These are phyloP conservation scores for Irpex rosettiformis DNA, from an alignment of 1,284 basidiomycete species.

Conservation along the genomic window DNA sequence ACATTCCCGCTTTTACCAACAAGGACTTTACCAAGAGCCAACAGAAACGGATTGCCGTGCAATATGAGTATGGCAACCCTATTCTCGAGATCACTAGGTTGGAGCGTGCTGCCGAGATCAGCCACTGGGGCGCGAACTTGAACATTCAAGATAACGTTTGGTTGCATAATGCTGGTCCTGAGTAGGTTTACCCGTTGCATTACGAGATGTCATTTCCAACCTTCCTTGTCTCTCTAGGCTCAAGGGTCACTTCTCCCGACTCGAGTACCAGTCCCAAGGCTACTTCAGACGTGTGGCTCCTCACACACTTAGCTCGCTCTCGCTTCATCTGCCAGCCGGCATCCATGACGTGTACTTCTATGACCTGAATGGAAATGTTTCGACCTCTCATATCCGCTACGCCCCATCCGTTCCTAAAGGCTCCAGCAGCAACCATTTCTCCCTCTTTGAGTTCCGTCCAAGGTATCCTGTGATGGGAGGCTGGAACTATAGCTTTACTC, in stretches of 20 bases:
- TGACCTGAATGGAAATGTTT: conserved; percentile 94
- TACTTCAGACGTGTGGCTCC: conserved; percentile 64
- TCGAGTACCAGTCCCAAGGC: conserved; percentile 77
- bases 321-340: conserved; percentile 77
- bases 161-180: conserved; percentile 85
- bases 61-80: conserved; percentile 81
- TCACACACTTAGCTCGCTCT: conserved; percentile 70
- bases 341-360: conserved; percentile 84
- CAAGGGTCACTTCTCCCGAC: conserved; percentile 93
- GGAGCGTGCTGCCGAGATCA: conserved; percentile 83
- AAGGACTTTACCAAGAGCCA: conserved; percentile 52
- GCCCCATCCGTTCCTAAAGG: conserved; percentile 59
- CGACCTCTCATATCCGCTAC: conserved; percentile 83
- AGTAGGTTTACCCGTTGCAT: conserved; percentile 46
- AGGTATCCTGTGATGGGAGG: conserved; percentile 94
- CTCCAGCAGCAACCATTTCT: conserved; percentile 49
- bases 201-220: background rate
- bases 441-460: conserved; percentile 78
- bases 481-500: conserved; percentile 95
- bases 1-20: conserved; percentile 62
- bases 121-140: conserved; percentile 95
- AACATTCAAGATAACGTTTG: conserved; percentile 89
- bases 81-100: conserved; percentile 75
- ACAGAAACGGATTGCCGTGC: conserved; percentile 69
- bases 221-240: conserved; percentile 48